Percentiles rank a stretch among this genome's conserved stretches.
phyloP scores from a whole-genome alignment of 2,329 filamentous ascomycete species.

The Albifimbria verrucaria region DNA sequence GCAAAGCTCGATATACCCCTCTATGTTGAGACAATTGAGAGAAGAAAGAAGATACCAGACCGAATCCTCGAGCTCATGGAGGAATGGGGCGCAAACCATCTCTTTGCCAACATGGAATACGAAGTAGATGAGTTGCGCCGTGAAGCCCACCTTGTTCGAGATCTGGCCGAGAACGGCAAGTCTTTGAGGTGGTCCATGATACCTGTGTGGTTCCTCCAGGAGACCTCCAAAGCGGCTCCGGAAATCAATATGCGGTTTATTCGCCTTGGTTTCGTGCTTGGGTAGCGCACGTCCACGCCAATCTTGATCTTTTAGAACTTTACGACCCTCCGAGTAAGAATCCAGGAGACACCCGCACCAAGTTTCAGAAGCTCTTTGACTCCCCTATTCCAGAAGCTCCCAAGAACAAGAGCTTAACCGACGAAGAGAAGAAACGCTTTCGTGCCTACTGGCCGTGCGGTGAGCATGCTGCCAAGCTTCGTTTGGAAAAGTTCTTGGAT shows the following conservation, averaged over 20 bases:
- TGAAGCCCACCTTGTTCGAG: constrained; percentile 63
- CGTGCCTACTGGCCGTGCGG: constrained; percentile 68
- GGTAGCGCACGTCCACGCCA: constrained; percentile 67
- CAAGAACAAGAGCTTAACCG: constrained; percentile 56
- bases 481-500: constrained; percentile 65
- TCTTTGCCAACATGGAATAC: constrained; percentile 85
- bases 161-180: constrained; percentile 61
- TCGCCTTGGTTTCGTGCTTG: constrained; percentile 78
- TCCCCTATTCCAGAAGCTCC: constrained; percentile 59
- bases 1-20: constrained; percentile 72
- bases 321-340: constrained; percentile 46
- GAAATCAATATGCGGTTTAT: constrained; percentile 82
- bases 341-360: constrained; percentile 30
- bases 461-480: constrained; percentile 64
- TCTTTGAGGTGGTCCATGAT: constrained; percentile 73
- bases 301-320: constrained; percentile 63
- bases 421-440: constrained; percentile 57
- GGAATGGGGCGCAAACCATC: constrained; percentile 69
- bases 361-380: constrained; percentile 57
- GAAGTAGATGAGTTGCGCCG: constrained; percentile 85
- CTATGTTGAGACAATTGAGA: constrained; percentile 67
- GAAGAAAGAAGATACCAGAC: constrained; percentile 58
- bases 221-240: constrained; percentile 59
- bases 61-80: constrained; percentile 63
- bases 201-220: constrained; percentile 80